These are phyloP conservation scores for Wickerhamiella qilinensis DNA, from an alignment of 805 yeast genomes.

Conservation along the genomic window DNA sequence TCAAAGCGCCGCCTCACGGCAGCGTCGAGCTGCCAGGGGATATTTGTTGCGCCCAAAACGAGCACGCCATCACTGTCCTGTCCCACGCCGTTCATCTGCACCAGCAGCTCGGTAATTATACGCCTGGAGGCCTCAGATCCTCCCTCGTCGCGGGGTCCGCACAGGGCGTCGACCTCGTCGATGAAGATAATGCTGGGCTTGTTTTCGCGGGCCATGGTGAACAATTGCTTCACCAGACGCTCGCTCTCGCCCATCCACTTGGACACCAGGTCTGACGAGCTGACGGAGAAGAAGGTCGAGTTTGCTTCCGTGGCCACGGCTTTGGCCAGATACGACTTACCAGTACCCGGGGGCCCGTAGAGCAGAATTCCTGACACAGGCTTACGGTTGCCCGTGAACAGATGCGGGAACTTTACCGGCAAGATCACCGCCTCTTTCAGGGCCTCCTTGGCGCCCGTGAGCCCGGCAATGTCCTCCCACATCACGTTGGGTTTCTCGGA, in stretches of 20 bases:
- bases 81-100: conserved; percentile 98
- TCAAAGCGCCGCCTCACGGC: conserved; percentile 96
- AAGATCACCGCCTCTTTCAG: conserved; percentile 92
- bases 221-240: conserved; percentile 84
- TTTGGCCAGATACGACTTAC: conserved; percentile 90
- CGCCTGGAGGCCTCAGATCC: conserved; percentile 93
- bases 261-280: conserved; percentile 89
- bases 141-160: conserved; percentile 97
- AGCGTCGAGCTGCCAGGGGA: conserved; percentile 97
- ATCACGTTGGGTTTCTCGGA: conserved; percentile 82
- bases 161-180: conserved; percentile 94
- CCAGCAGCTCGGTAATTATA: conserved; percentile 87
- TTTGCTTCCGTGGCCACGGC: conserved; percentile 98
- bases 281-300: conserved; percentile 88
- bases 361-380: conserved; percentile 83
- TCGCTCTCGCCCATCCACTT: conserved; percentile 99
- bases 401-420: conserved; percentile 91
- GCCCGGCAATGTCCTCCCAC: conserved; percentile 94
- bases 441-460: conserved; percentile 91
- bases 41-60: conserved; percentile 93
- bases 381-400: conserved; percentile 85
- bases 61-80: conserved; percentile 84
- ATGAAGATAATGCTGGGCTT: conserved; percentile 92
- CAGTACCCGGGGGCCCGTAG: conserved; percentile 95
- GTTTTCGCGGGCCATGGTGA: conserved; percentile 90